These are phyloP conservation scores for Verticillium isaacii DNA, from an alignment of 2,329 filamentous ascomycete genomes.

Conservation along the genomic window DNA sequence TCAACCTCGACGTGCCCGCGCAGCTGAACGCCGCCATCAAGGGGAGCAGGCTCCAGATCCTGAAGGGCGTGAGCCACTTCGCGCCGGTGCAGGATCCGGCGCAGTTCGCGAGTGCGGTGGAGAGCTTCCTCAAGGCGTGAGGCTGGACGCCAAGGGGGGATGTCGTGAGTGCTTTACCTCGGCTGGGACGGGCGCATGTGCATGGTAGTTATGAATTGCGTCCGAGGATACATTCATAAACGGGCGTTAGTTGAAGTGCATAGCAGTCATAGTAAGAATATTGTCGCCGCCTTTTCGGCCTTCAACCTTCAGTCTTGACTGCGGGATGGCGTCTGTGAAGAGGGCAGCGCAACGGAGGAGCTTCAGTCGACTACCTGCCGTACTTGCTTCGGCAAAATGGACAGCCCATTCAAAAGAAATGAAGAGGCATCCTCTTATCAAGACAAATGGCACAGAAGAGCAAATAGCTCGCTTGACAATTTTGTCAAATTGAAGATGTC, in stretches of 20 bases:
- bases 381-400: too few species aligned
- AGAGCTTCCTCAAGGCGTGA: conserved; percentile 20
- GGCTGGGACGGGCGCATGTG: not conserved
- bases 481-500: too few species aligned
- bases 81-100: conserved; percentile 34
- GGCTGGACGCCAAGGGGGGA: not conserved
- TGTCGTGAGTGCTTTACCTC: not conserved
- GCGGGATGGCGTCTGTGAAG: not conserved
- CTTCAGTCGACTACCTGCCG: too few species aligned
- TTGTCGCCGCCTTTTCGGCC: too few species aligned
- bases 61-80: conserved; percentile 35
- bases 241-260: too few species aligned
- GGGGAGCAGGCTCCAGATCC: conserved; percentile 28
- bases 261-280: too few species aligned
- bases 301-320: not conserved
- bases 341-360: too few species aligned
- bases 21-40: conserved; percentile 28
- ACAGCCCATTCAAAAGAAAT: too few species aligned
- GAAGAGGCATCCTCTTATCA: too few species aligned
- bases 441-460: too few species aligned
- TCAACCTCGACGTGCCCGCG: conserved; percentile 29
- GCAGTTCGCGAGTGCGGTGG: conserved; percentile 25
- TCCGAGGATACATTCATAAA: not conserved
- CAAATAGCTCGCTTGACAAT: too few species aligned
- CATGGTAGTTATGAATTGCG: not conserved